These are phyloP conservation scores for Euryodendron excelsum DNA, from an alignment of 148 eudicot species.

Conservation along the genomic window DNA sequence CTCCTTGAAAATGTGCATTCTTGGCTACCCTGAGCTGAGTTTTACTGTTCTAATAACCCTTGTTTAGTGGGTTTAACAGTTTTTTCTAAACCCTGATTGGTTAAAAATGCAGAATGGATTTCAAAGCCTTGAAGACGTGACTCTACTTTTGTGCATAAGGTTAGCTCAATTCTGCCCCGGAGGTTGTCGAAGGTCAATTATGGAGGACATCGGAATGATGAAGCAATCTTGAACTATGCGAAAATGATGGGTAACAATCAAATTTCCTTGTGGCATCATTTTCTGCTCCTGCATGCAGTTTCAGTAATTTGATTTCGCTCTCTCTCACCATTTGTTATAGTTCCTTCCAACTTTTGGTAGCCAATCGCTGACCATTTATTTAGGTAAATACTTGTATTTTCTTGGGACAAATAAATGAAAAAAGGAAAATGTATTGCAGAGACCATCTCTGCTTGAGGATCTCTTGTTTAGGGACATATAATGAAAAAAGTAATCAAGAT, in stretches of 20 bases:
- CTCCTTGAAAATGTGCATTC: no score
- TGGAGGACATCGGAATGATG: not conserved
- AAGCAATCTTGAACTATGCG: not conserved
- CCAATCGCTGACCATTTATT: constrained; percentile 18
- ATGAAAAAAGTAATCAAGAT: no score
- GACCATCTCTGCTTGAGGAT: not conserved
- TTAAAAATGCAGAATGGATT: not conserved
- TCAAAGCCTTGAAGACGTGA: not conserved
- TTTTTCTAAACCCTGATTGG: not conserved
- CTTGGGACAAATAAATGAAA: constrained; percentile 16
- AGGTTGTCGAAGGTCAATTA: not conserved
- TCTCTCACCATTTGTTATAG: constrained; percentile 17
- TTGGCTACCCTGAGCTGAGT: no score
- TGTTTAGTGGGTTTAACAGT: no score
- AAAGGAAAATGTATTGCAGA: constrained; percentile 13
- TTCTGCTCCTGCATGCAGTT: not conserved
- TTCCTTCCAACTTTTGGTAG: not conserved
- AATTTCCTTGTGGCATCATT: not conserved
- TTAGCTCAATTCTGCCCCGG: not conserved
- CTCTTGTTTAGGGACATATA: not conserved
- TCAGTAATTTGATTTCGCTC: constrained; percentile 5
- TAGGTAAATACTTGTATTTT: constrained; percentile 31
- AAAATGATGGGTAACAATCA: not conserved
- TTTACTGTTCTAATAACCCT: no score
- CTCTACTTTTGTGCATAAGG: constrained; percentile 6